Conservation (phyloP, 148 eudicot genomes). For the Silene conica region DNA sequence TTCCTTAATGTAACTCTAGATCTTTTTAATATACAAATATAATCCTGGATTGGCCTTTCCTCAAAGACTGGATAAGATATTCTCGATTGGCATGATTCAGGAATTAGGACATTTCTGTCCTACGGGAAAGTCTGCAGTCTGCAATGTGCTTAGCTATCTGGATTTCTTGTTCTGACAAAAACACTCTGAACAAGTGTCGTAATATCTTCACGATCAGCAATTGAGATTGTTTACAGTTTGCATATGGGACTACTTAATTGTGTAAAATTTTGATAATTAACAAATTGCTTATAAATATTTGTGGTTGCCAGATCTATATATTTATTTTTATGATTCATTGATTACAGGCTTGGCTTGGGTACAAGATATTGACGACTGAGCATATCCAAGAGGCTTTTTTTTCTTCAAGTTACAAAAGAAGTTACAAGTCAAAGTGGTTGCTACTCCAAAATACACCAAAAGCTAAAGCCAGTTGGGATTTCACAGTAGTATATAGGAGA, state of each 20-base stretch:
- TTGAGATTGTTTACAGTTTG: too few species aligned
- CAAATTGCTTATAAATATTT: not conserved
- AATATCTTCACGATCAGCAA: too few species aligned
- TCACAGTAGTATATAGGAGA: constrained; percentile 19
- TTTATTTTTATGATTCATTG: constrained; percentile 6
- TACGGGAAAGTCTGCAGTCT: too few species aligned
- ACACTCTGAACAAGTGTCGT: too few species aligned
- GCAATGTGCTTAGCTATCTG: too few species aligned
- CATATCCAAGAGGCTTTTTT: not conserved
- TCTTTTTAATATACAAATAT: too few species aligned
- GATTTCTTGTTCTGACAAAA: too few species aligned
- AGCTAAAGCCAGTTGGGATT: not conserved
- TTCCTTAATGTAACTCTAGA: too few species aligned
- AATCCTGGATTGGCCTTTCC: not conserved
- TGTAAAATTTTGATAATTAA: not conserved
- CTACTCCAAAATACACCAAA: not conserved
- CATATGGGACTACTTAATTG: too few species aligned
- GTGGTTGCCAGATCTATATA: not conserved
- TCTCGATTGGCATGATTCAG: too few species aligned
- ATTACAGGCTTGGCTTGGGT: constrained; percentile 75
- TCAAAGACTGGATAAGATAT: too few species aligned
- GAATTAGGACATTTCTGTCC: too few species aligned
- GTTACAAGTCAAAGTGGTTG: not conserved
- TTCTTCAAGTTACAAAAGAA: not conserved
- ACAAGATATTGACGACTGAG: constrained; percentile 62